phyloP scores from a whole-genome alignment of 768 basidiomycete species.

The Mycena rebaudengoi region DNA sequence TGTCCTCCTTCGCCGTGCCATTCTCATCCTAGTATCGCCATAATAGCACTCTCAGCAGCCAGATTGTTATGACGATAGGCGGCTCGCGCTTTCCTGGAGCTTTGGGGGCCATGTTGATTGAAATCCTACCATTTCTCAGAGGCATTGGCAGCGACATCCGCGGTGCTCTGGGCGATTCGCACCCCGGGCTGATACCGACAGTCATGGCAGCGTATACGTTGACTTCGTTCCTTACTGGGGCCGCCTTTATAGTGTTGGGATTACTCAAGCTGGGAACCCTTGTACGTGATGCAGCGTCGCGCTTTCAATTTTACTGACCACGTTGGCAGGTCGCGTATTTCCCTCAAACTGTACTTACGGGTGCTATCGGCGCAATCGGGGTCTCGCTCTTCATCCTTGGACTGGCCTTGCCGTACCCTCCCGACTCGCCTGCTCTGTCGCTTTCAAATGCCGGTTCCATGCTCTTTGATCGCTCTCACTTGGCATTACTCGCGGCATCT shows the following conservation, averaged over 20 bases:
- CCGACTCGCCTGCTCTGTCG: constrained; percentile 11
- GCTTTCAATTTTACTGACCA: neutral
- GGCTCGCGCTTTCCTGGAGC: constrained; percentile 36
- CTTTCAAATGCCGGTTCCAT: constrained; percentile 21
- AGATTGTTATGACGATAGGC: constrained; percentile 31
- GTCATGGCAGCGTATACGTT: constrained; percentile 36
- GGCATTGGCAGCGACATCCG: constrained; percentile 30
- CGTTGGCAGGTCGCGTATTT: constrained; percentile 32
- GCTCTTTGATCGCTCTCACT: constrained; percentile 25
- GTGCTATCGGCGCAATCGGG: constrained; percentile 33
- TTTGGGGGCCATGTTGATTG: constrained; percentile 33
- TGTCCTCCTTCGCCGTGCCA: no score
- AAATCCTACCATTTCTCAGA: constrained; percentile 33
- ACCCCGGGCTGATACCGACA: constrained; percentile 34
- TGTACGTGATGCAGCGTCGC: constrained; percentile 6
- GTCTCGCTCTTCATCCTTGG: constrained; percentile 32
- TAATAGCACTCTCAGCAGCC: constrained; percentile 28
- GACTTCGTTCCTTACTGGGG: constrained; percentile 30
- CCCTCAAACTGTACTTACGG: constrained; percentile 34
- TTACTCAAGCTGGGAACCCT: constrained; percentile 29
- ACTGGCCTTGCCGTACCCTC: constrained; percentile 17
- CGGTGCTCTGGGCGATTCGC: constrained; percentile 26
- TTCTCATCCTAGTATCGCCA: no score
- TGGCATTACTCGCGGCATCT: constrained; percentile 29
- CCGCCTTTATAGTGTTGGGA: constrained; percentile 29